These are phyloP conservation scores for Chrysoporthe puriensis DNA, from an alignment of 2,329 filamentous ascomycete genomes.

Conservation along the genomic window DNA sequence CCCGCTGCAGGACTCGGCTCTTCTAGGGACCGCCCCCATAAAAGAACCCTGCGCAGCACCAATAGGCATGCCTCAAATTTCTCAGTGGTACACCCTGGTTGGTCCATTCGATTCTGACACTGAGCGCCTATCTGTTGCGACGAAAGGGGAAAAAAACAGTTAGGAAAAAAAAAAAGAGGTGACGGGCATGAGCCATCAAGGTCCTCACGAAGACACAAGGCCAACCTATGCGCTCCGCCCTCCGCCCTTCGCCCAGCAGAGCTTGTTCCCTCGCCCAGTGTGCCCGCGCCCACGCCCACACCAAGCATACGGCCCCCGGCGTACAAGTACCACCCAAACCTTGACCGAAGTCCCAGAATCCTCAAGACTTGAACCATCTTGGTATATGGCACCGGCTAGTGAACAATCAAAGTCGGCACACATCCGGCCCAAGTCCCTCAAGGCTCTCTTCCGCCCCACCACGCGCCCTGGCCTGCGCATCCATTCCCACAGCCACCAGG, in stretches of 20 bases:
- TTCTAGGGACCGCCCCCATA: not conserved
- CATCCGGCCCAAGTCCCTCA: not conserved
- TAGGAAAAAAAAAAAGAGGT: not conserved
- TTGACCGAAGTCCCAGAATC: not conserved
- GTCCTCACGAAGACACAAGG: constrained; percentile 8
- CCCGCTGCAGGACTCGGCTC: not conserved
- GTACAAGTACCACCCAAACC: not conserved
- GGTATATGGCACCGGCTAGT: not conserved
- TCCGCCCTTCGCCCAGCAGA: constrained; percentile 1
- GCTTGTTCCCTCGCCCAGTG: not conserved
- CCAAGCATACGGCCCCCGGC: not conserved
- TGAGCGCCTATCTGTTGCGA: not conserved
- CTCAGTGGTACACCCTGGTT: not conserved
- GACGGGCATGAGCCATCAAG: constrained; percentile 9
- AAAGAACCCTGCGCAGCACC: not conserved
- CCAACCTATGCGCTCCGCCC: not conserved
- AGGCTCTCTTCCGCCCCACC: constrained; percentile 4
- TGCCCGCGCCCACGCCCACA: not conserved
- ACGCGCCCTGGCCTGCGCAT: not conserved
- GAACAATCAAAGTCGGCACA: not conserved
- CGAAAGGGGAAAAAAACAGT: not conserved
- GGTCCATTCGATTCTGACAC: not conserved
- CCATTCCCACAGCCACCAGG: not conserved
- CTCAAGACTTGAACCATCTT: not conserved
- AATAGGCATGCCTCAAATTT: not conserved